Base-by-base conservation (phyloP, 257 asterid species). In the Nicotiana obtusifolia region DNA sequence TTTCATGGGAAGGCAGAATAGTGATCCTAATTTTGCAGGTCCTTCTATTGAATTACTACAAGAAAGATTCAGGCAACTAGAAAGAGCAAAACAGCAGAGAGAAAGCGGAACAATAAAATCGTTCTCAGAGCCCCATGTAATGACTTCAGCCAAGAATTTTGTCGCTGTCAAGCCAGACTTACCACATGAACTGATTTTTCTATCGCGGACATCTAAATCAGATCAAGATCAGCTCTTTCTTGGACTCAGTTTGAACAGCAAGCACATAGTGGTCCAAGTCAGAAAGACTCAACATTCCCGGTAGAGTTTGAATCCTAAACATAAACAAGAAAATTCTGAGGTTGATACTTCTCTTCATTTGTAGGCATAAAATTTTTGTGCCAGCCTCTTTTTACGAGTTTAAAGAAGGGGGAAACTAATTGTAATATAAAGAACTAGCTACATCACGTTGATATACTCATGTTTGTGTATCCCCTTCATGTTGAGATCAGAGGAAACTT, bases 291-390 rank as follows among this genome's bases (percentile, higher is more conserved):
- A 37, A 20, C 37, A 77, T 22, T 64, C 19, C 1, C 28, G 77
- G 64, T 83, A 35, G 2, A 68, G 53, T 22, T 75, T 15, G 37
- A 81, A 52, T 47, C 44, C 77, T 24, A 77, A 67, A n/a, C 47
- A 15, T 16, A 80, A 53, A 10, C 30, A 52, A 17, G 83, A 80
- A 5, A 68, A 59, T 20, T 62, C 62, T 64, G 85, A 84, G 35
- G 85, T 87, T 66, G 89, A 87, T 84, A 87, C 87, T 30, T 76
- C 87, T 82, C 87, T 87, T 81, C 86, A 82, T 81, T 79, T 87
- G 65, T 84, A 84, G 7, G 41, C 41, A 35, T 5, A 35, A 0
- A 5, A 5, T 33, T 33, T 33, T 33, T 33, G 37, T 33, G 37
- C 37, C 37, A 33, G 37, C 4, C 37, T 33, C 1, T 33, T 33